A percentile compares a stretch with the other conserved stretches of the same genome.
Conservation (phyloP, 345 rosid species). For the Linum lewisii region DNA sequence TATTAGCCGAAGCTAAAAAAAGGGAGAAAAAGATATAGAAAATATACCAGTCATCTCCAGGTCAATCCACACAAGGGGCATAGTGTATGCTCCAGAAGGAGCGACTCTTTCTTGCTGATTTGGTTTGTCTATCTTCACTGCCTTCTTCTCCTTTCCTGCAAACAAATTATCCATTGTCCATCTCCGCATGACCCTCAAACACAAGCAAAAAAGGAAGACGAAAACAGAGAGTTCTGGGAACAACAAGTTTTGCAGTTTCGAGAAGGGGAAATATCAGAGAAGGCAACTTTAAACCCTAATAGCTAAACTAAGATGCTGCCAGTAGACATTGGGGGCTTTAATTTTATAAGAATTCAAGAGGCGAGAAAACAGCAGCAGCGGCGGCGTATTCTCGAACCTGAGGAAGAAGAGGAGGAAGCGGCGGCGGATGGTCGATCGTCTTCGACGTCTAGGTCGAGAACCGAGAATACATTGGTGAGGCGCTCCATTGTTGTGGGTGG, state of each 20-base stretch:
- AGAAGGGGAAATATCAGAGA: background rate
- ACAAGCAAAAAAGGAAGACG: background rate
- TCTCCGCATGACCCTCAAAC: background rate
- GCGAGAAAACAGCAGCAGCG: background rate
- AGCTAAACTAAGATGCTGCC: too few relatives aligned
- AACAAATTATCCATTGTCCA: background rate
- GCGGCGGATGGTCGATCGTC: slow-evolving; percentile 19
- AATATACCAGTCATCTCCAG: slow-evolving; percentile 83
- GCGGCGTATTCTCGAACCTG: background rate
- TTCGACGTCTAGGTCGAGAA: slow-evolving; percentile 36
- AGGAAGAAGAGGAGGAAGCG: slow-evolving; percentile 15
- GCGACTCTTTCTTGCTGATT: slow-evolving; percentile 2
- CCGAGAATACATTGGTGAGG: slow-evolving; percentile 35
- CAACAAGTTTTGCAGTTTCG: too few relatives aligned
- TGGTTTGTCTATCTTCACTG: background rate
- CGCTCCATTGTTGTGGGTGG: slow-evolving; percentile 30
- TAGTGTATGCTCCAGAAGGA: slow-evolving; percentile 24
- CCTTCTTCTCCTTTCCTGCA: slow-evolving; percentile 23
- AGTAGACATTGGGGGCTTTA: too few relatives aligned
- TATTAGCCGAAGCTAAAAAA: background rate
- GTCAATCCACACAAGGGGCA: slow-evolving; percentile 96
- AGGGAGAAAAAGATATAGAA: background rate
- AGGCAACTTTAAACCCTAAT: background rate
- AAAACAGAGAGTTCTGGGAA: background rate
- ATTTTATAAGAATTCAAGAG: too few relatives aligned